Conservation (phyloP, 495 filamentous ascomycete species). For the Penicillium angulare region DNA sequence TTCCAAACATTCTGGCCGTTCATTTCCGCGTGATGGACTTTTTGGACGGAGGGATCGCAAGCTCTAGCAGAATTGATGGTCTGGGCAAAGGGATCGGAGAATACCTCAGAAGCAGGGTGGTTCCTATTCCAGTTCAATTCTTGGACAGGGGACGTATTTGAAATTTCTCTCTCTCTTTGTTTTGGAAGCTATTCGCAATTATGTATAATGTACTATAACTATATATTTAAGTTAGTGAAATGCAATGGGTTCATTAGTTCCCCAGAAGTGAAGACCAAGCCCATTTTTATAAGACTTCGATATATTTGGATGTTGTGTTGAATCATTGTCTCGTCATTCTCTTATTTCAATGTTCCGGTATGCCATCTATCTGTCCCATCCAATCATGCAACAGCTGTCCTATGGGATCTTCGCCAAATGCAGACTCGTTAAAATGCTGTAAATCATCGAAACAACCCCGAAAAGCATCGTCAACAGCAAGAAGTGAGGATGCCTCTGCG, state of each 20-base stretch:
- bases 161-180: not conserved
- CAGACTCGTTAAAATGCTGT: constrained; percentile 10
- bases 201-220: not conserved
- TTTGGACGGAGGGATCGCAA: constrained; percentile 50
- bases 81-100: constrained; percentile 54
- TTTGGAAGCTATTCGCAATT: not conserved
- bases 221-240: not conserved
- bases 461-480: constrained; percentile 18
- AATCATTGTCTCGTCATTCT: not conserved
- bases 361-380: constrained; percentile 23
- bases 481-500: not conserved
- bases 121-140: constrained; percentile 38
- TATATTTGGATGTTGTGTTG: not conserved
- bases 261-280: not conserved
- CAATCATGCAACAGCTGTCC: constrained; percentile 24
- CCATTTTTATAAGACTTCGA: too few relatives aligned
- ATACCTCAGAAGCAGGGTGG: constrained; percentile 42
- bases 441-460: constrained; percentile 24
- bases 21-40: constrained; percentile 54
- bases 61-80: constrained; percentile 43
- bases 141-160: not conserved
- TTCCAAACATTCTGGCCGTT: constrained; percentile 33
- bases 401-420: constrained; percentile 18
- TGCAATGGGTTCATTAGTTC: not conserved
- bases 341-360: not conserved